Percentiles rank a stretch among this genome's conserved stretches.
Conservation (phyloP, 1,284 basidiomycete species). For the Leccinum solheimii region DNA sequence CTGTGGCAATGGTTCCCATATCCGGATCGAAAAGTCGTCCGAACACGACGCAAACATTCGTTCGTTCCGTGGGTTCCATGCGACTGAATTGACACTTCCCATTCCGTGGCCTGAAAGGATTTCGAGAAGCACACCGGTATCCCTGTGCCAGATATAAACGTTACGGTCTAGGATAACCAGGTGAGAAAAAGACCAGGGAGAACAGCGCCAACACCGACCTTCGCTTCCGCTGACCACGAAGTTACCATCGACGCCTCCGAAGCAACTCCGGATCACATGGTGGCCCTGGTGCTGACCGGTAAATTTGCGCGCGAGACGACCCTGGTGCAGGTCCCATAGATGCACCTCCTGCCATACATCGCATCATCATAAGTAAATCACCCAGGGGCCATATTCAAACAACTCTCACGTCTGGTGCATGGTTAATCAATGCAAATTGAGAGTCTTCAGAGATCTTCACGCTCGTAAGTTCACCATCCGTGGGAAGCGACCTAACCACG, state of each 20-base stretch:
- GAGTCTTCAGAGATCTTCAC: constrained; percentile 89
- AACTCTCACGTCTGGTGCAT: constrained; percentile 76
- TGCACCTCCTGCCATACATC: constrained; percentile 72
- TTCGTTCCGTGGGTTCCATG: constrained; percentile 89
- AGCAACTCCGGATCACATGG: constrained; percentile 89
- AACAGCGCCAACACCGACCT: constrained; percentile 52
- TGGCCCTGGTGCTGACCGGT: constrained; percentile 79
- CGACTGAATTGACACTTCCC: constrained; percentile 92
- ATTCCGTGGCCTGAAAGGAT: constrained; percentile 79
- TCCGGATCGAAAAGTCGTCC: constrained; percentile 81
- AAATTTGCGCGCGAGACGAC: constrained; percentile 75
- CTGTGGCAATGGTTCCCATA: constrained; percentile 70
- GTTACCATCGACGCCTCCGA: constrained; percentile 88
- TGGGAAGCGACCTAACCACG: constrained; percentile 54
- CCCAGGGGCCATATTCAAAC: constrained; percentile 5
- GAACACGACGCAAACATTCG: constrained; percentile 94
- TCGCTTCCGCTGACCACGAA: constrained; percentile 95
- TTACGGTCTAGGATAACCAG: constrained; percentile 64
- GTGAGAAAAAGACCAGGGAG: constrained; percentile 8
- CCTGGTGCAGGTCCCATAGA: constrained; percentile 77
- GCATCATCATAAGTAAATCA: constrained; percentile 10
- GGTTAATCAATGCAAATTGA: constrained; percentile 83
- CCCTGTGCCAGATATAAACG: constrained; percentile 95
- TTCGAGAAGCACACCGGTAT: constrained; percentile 81
- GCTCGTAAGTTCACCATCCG: constrained; percentile 83